These are phyloP conservation scores for Xylaria sp. DNA, from an alignment of 2,329 filamentous ascomycete genomes.

Conservation along the genomic window DNA sequence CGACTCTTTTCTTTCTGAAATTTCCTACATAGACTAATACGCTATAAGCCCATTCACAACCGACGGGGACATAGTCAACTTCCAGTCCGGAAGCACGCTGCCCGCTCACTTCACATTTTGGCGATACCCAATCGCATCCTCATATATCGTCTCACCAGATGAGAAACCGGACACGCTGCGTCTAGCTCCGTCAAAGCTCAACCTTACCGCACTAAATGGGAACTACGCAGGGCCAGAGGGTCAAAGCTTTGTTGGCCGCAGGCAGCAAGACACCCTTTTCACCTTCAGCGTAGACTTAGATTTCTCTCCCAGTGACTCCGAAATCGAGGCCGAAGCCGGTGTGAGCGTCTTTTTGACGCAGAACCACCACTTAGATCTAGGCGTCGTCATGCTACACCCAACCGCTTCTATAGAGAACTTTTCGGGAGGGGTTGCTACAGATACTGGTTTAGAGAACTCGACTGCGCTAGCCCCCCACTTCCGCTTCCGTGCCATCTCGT, in stretches of 20 bases:
- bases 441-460: constrained; percentile 8
- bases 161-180: constrained; percentile 57
- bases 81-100: constrained; percentile 55
- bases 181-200: constrained; percentile 60
- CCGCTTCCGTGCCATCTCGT: constrained; percentile 57
- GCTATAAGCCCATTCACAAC: constrained; percentile 53
- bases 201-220: constrained; percentile 64
- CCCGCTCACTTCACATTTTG: constrained; percentile 67
- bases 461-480: constrained; percentile 52
- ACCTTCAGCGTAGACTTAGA: constrained; percentile 59
- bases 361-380: constrained; percentile 62
- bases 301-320: constrained; percentile 46
- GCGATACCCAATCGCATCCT: constrained; percentile 59
- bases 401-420: constrained; percentile 8
- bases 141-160: constrained; percentile 58
- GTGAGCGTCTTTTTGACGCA: constrained; percentile 64
- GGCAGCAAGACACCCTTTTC: constrained; percentile 66
- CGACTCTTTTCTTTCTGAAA: neutral
- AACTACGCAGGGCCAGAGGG: constrained; percentile 58
- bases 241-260: constrained; percentile 63
- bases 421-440: too few relatives aligned
- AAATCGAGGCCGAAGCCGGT: constrained; percentile 60
- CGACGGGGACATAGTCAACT: constrained; percentile 58
- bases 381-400: constrained; percentile 51
- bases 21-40: neutral